Base-by-base conservation (phyloP, 352 stramenopile genomes). In the Phytophthora sojae region DNA sequence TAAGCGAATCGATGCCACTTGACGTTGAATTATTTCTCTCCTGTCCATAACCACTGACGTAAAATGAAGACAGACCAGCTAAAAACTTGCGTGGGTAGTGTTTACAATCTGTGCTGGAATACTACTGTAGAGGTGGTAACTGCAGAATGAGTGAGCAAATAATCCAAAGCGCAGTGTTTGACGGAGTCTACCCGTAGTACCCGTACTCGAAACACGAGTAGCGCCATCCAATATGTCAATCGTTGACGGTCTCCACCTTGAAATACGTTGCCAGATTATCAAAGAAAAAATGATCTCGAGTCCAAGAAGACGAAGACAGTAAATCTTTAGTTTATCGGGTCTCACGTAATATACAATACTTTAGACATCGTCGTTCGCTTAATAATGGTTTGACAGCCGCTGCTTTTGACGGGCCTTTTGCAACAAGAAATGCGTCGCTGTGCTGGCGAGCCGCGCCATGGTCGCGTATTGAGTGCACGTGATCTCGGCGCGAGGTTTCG, bases 381-480 rank as follows among this genome's bases (percentile, higher is more conserved):
- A 17, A 44, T 44, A 17, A n/a, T 44, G 35, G 3, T 17, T 12
- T 4, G 14, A 2, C 15, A 4, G 19, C 45, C 15, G 45, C 45
- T 52, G n/a, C 45, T 15, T 23, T 47, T 53, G 61, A 0, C 42
- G 61, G 30, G 32, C 47, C 19, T 69, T 69, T 35, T 63, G 58
- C 26, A 61, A 55, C 4, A 77, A 19, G n/a, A 74, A 68, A 3
- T 53, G 17, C n/a, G 35, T 71, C 1, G 66, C 70, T 3, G 65
- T 64, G 25, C 29, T 61, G 1, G 65, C 59, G 0, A 77, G 57
- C 3, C 49, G 61, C 29, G 49, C 57, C 50, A 85, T 77, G 23
- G 71, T 74, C 17, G 59, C 69, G 57, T 85, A 82, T 60, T 82
- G 77, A 4, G 67, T 67, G 4, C 71, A 68, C 17, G 70, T 72